A percentile compares a stretch with the other conserved stretches of the same genome.
These are phyloP conservation scores for Leishmania major DNA, from an alignment of 208 protist species.

Conservation along the genomic window DNA sequence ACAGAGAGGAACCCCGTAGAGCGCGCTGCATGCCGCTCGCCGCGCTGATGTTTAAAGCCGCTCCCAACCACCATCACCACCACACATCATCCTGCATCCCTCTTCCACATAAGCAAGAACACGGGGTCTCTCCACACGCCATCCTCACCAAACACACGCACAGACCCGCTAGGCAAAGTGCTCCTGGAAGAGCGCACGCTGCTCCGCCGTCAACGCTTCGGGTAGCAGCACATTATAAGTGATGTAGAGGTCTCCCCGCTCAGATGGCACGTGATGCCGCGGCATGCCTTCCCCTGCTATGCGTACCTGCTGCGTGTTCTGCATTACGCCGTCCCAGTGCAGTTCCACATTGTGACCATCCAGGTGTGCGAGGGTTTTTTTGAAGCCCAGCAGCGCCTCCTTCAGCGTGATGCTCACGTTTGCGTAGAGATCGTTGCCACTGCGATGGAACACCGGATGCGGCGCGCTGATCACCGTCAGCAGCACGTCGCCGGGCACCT, in stretches of 20 bases:
- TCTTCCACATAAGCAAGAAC: neutral
- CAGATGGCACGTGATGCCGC: constrained; percentile 77
- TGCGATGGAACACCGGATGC: constrained; percentile 77
- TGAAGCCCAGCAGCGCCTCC: constrained; percentile 93
- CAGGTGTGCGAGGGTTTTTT: constrained; percentile 78
- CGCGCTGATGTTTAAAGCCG: neutral
- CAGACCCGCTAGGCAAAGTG: constrained; percentile 13
- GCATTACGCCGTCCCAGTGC: constrained; percentile 50
- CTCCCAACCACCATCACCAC: neutral
- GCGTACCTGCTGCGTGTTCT: constrained; percentile 61
- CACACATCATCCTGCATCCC: neutral
- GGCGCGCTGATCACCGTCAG: constrained; percentile 57
- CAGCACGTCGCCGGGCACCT: constrained; percentile 82
- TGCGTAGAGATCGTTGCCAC: constrained; percentile 79
- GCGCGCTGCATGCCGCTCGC: neutral
- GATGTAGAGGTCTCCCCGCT: constrained; percentile 91
- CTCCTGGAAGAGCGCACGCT: constrained; percentile 37
- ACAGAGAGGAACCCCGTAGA: neutral
- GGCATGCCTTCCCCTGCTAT: constrained; percentile 93
- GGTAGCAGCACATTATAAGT: constrained; percentile 85
- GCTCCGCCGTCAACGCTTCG: constrained; percentile 42
- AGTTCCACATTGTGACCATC: constrained; percentile 70
- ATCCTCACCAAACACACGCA: neutral
- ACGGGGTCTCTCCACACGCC: neutral
- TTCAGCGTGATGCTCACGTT: constrained; percentile 79